These are phyloP conservation scores for Dorcoceras hygrometricum DNA, from an alignment of 257 asterid species.

Conservation along the genomic window DNA sequence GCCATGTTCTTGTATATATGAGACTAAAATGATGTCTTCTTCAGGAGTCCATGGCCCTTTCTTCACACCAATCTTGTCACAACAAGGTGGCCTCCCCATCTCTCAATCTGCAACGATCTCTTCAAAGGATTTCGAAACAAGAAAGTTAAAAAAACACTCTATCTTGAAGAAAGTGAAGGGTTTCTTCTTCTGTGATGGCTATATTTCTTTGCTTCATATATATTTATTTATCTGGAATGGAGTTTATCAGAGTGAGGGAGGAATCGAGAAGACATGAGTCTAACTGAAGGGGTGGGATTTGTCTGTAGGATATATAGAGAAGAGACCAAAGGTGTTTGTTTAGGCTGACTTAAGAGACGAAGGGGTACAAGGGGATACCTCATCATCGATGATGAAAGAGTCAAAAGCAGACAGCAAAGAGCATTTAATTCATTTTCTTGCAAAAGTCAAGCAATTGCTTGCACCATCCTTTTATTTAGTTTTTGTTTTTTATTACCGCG, in stretches of 20 bases:
- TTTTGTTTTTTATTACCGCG: conserved; percentile 32
- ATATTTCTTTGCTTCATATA: background rate
- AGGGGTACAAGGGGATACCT: conserved; percentile 21
- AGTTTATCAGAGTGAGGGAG: background rate
- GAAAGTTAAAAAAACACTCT: too few relatives aligned
- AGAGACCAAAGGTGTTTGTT: conserved; percentile 30
- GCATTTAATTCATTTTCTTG: conserved; percentile 59
- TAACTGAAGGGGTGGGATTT: conserved; percentile 31
- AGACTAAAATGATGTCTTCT: conserved; percentile 64
- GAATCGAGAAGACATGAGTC: conserved; percentile 36
- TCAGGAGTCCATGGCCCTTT: conserved; percentile 88
- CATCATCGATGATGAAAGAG: conserved; percentile 36
- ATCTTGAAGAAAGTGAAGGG: background rate
- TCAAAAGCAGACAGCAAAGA: conserved; percentile 59
- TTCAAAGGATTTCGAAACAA: too few relatives aligned
- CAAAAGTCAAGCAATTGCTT: conserved; percentile 44
- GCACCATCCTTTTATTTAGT: background rate
- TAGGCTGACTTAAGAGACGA: conserved; percentile 41
- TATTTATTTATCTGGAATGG: background rate
- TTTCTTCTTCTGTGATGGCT: background rate
- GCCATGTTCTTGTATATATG: conserved; percentile 75
- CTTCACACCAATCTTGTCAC: conserved; percentile 56
- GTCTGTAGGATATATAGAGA: conserved; percentile 42
- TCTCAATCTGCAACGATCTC: background rate
- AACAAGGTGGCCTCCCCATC: conserved; percentile 78